phyloP scores from a whole-genome alignment of 2,329 filamentous ascomycete genomes.

The Incumbomyces lentus region DNA sequence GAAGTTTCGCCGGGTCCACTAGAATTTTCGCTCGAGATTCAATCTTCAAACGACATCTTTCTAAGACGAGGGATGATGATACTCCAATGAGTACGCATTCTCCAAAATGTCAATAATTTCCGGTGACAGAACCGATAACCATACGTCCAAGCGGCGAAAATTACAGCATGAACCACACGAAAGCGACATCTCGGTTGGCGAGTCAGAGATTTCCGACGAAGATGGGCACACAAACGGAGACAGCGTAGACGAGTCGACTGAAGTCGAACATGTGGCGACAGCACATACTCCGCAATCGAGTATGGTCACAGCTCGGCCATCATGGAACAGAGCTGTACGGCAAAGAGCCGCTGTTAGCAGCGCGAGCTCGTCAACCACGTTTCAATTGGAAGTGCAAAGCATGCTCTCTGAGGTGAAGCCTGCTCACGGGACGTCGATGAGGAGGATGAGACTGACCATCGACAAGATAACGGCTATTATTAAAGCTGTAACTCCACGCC shows the following conservation, averaged over 20 bases:
- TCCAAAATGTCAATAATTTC: no score
- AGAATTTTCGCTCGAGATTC: no score
- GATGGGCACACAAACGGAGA: not conserved
- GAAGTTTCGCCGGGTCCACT: no score
- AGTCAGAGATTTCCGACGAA: not conserved
- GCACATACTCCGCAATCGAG: no score
- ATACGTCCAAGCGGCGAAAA: slow-evolving; percentile 26
- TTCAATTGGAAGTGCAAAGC: slow-evolving; percentile 51
- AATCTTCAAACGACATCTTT: no score
- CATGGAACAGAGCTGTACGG: no score
- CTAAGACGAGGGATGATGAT: no score
- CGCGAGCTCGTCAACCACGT: slow-evolving; percentile 35
- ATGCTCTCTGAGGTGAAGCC: slow-evolving; percentile 48
- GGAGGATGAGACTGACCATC: slow-evolving; percentile 41
- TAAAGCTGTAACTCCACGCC: slow-evolving; percentile 44
- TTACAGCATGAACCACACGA: slow-evolving; percentile 10
- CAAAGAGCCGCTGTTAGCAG: not conserved
- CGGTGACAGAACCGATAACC: not conserved
- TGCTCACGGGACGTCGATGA: slow-evolving; percentile 37
- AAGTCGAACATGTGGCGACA: no score
- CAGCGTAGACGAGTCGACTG: no score
- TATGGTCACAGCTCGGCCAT: no score
- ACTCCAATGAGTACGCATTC: no score
- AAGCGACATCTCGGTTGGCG: not conserved
- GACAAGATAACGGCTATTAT: slow-evolving; percentile 45